Evolutionary conservation across 257 asterid species (phyloP), one percentile per base, ranked within the genome.

Genomic region (Phtheirospermum japonicum): DNA sequence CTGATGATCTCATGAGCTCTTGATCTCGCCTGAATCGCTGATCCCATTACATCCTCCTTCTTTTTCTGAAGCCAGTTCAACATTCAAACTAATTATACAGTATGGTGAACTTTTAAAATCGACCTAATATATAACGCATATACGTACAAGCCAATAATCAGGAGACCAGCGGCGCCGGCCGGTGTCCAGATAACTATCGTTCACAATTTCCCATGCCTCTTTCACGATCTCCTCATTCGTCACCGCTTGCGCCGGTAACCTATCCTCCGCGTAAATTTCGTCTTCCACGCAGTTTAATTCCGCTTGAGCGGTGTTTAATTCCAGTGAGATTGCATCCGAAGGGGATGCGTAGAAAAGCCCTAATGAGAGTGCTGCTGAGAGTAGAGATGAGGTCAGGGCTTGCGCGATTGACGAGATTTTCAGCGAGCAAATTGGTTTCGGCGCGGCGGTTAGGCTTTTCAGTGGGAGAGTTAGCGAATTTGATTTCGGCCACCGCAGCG

Each of bases 171-270:
- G 80, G 64, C 58, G 80, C 53, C 85, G 85, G 56, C 80, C 82
- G 6, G 90, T 74, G 49, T 80, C 94, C 16, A 92, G 82, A 57
- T 76, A 92, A 71, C 90, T 77, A 9, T 92, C 99, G 54, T 89
- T 83, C 46, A 92, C 97, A 72, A 92, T 77, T 75, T 89, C 81
- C 99, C 99, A 92, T 10, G 96, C 97, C 76, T 92, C 99, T 63
- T 83, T 87, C 64, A 89, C 99, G 42, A 92, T 76, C 69, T 79
- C 84, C 74, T 85, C 91, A 64, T 92, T 85, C 73, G 89, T 82
- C 77, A 73, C 88, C 58, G 34, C 59, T 37, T 73, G 70, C 51
- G 57, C 76, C 16, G 69, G 0, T 19, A 56, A 26, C 33, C 60
- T 62, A 71, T 57, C 80, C 52, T 68, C 77, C 68, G 8, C 51